A percentile compares a stretch with the other conserved stretches of the same genome.
phyloP scores from a whole-genome alignment of 352 stramenopile genomes.

The Phytophthora agathidicida region DNA sequence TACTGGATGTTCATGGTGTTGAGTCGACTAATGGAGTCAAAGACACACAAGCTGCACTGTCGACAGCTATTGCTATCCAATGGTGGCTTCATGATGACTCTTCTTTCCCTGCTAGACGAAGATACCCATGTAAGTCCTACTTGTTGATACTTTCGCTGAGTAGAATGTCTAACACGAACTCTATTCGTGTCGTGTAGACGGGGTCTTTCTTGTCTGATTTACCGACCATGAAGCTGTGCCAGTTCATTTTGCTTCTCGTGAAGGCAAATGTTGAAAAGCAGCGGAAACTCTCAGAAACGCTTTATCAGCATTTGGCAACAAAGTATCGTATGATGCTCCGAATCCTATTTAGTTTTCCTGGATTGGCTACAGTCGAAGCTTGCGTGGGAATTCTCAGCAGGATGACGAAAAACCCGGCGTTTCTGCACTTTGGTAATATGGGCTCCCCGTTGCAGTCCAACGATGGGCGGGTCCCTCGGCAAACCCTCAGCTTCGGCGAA shows the following conservation, averaged over 20 bases:
- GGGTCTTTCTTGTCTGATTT: constrained; percentile 69
- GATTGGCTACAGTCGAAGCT: constrained; percentile 70
- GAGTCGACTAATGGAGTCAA: constrained; percentile 67
- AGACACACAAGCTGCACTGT: constrained; percentile 57
- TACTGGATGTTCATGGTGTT: constrained; percentile 86
- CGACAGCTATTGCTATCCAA: constrained; percentile 72
- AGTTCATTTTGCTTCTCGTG: constrained; percentile 73
- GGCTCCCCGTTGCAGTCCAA: constrained; percentile 50
- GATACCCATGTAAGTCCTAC: constrained; percentile 53
- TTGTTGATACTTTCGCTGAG: not conserved
- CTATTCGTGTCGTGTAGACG: constrained; percentile 37
- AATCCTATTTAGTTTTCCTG: constrained; percentile 80
- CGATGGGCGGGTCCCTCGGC: constrained; percentile 49
- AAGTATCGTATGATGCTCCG: constrained; percentile 81
- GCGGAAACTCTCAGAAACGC: constrained; percentile 57
- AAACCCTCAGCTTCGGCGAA: constrained; percentile 66
- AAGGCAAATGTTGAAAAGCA: constrained; percentile 73
- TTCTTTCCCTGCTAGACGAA: constrained; percentile 77
- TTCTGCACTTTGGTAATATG: constrained; percentile 64
- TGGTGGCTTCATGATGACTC: constrained; percentile 57
- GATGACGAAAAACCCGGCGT: constrained; percentile 77
- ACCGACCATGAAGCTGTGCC: constrained; percentile 79
- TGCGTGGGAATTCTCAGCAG: constrained; percentile 76
- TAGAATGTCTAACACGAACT: constrained; percentile 15
- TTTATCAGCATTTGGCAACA: constrained; percentile 75